A percentile compares a stretch with the other conserved stretches of the same genome.
phyloP scores from a whole-genome alignment of 2,329 filamentous ascomycete species.

The Nemania abortiva region DNA sequence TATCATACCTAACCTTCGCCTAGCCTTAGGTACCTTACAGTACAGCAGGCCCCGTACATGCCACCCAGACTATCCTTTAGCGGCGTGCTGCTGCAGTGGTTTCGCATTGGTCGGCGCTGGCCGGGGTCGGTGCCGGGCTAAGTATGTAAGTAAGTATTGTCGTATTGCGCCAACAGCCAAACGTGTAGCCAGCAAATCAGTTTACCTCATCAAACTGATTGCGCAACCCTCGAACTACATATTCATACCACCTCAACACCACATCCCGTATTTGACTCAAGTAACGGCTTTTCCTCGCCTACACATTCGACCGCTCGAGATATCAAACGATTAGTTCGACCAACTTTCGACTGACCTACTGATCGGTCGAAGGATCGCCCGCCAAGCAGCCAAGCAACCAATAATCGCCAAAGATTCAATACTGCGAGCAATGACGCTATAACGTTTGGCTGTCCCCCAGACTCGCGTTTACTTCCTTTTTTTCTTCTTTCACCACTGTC shows the following conservation, averaged over 20 bases:
- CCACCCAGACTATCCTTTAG: not conserved
- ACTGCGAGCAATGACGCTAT: conserved; percentile 46
- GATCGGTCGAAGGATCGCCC: conserved; percentile 6
- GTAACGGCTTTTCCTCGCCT: not conserved
- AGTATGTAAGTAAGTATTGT: conserved; percentile 8
- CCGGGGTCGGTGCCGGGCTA: not conserved
- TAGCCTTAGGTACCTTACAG: conserved; percentile 1
- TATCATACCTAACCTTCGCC: not conserved
- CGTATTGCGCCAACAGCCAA: conserved; percentile 24
- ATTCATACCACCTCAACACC: conserved; percentile 6
- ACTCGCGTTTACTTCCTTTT: conserved; percentile 39
- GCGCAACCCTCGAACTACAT: conserved; percentile 13
- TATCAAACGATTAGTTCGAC: conserved; percentile 1
- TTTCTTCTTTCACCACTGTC: conserved; percentile 43
- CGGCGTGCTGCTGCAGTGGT: not conserved
- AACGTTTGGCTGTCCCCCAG: conserved; percentile 38
- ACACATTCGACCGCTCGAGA: conserved; percentile 5
- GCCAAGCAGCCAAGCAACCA: conserved; percentile 15
- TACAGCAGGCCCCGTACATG: not conserved
- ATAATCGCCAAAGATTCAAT: conserved; percentile 18
- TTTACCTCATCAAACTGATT: conserved; percentile 15
- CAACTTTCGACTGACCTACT: not conserved
- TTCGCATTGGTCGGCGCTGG: not conserved
- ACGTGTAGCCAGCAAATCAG: conserved; percentile 13
- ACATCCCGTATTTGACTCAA: conserved; percentile 7